A percentile compares a stretch with the other conserved stretches of the same genome.
Evolutionary conservation across 495 filamentous ascomycete species (phyloP).

Genomic region (Penicillium robsamsonii): DNA sequence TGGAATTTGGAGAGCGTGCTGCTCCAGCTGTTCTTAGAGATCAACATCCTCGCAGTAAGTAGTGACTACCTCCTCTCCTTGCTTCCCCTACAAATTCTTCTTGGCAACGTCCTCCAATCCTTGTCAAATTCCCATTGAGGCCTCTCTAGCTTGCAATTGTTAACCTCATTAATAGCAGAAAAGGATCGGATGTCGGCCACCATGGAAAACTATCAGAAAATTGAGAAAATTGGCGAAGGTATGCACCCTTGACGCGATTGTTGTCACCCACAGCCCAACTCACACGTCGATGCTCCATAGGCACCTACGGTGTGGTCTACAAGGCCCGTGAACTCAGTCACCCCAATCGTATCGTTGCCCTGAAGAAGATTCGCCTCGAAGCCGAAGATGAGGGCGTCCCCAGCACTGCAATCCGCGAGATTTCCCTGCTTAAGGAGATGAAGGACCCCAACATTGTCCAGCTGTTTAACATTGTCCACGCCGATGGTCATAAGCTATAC

Average conservation of each 20-base stretch:
- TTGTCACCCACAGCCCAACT: slow-evolving; percentile 7
- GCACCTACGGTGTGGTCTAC: slow-evolving; percentile 92
- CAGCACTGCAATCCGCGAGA: slow-evolving; percentile 94
- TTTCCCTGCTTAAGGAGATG: slow-evolving; percentile 95
- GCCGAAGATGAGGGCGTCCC: slow-evolving; percentile 97
- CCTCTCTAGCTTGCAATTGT: slow-evolving; percentile 4
- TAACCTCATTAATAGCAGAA: slow-evolving; percentile 10
- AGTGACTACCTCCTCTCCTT: slow-evolving; percentile 14
- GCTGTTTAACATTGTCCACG: slow-evolving; percentile 92
- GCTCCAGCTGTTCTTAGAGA: slow-evolving; percentile 7
- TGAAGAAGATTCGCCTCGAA: slow-evolving; percentile 98
- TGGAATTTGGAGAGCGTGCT: slow-evolving; percentile 5
- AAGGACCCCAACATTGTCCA: slow-evolving; percentile 91
- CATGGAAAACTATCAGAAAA: slow-evolving; percentile 99
- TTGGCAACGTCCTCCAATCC: slow-evolving; percentile 17
- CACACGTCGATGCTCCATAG: slow-evolving; percentile 41
- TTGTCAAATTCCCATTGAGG: slow-evolving; percentile 8
- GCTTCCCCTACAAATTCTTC: slow-evolving; percentile 17
- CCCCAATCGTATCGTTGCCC: slow-evolving; percentile 77
- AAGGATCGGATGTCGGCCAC: slow-evolving; percentile 13
- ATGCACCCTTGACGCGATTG: slow-evolving; percentile 16
- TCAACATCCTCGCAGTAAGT: slow-evolving; percentile 5
- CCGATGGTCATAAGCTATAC: slow-evolving; percentile 94
- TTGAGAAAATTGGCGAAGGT: slow-evolving; percentile 99
- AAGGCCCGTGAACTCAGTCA: slow-evolving; percentile 81